Percentiles rank a stretch among this genome's conserved stretches.
These are phyloP conservation scores for Chernovozyma aurita DNA, from an alignment of 1,139 yeast species.

Conservation along the genomic window DNA sequence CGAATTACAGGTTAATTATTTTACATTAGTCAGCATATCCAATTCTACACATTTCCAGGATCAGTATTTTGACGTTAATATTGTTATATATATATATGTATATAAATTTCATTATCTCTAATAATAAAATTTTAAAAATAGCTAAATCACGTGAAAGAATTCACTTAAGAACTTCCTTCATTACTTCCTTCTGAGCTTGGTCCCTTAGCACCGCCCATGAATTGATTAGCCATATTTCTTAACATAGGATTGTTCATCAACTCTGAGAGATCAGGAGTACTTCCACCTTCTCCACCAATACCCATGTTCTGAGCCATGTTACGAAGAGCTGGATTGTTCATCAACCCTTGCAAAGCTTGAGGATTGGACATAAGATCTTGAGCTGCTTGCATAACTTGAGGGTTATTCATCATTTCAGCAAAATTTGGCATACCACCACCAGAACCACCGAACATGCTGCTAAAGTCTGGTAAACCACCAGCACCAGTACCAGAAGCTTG, in stretches of 20 bases:
- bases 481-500: slow-evolving; percentile 40
- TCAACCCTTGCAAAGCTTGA: slow-evolving; percentile 64
- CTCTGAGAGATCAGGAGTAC: slow-evolving; percentile 47
- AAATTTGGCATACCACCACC: slow-evolving; percentile 61
- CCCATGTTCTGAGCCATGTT: slow-evolving; percentile 75
- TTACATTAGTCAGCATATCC: too few species aligned
- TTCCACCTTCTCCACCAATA: slow-evolving; percentile 38
- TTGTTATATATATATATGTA: too few species aligned
- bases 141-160: too few species aligned
- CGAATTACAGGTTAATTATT: too few species aligned
- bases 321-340: slow-evolving; percentile 76
- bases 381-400: slow-evolving; percentile 89
- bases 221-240: slow-evolving; percentile 59
- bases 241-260: slow-evolving; percentile 80
- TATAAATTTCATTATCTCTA: too few species aligned
- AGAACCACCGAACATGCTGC: slow-evolving; percentile 54
- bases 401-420: slow-evolving; percentile 73
- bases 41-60: too few species aligned
- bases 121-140: too few species aligned
- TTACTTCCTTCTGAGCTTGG: slow-evolving; percentile 9
- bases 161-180: background rate
- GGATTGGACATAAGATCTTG: slow-evolving; percentile 92
- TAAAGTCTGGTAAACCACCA: slow-evolving; percentile 71
- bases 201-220: slow-evolving; percentile 39
- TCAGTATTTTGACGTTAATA: too few species aligned